Evolutionary conservation across 202 grass and related monocot genomes (phyloP), one percentile per base, ranked within the genome.

Genomic region (Zizania palustris): DNA sequence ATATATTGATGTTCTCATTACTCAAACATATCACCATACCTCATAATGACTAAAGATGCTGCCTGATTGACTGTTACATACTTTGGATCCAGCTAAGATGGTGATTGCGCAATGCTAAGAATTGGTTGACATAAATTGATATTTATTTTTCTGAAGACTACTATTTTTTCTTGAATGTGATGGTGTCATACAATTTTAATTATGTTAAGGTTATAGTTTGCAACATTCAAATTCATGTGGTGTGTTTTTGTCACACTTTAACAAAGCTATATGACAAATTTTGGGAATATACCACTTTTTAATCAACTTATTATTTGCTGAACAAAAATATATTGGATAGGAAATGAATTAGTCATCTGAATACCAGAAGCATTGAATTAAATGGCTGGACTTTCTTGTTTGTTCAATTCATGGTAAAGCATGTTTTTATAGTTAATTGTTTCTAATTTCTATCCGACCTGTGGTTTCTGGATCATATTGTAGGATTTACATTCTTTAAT

Each of bases 1-100:
- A 60, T n/a, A 75, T 69, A 15, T 71, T 87, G 36, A 60, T 72
- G 14, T 86, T 57, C 48, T 65, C 36, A 71, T 50, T 86, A 63
- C 48, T 65, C 36, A 71, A 59, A 18, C 58, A 65, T 33, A 40
- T 77, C 36, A 21, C 49, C 45, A 16, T 39, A 55, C 60, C 35
- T 15, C 33, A 14, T 43, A 45, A 65, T 67, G 9, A 58, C 76
- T 20, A 19, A 20, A 69, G 6, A 51, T 28, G 58, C 44, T 49
- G 38, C 35, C 45, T 60, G 35, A 41, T 45, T 20, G 6, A 39
- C 22, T 45, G 14, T 40, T 65, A 49, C 34, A 84, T 34, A 3
- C 22, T 18, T 45, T 83, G 20, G 14, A 41, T 77, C 11, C 11
- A 35, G 43, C 12, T 41, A 72, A 73, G 44, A 51, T 16, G 39